Conservation (phyloP, 2,329 filamentous ascomycete genomes). For the Dactylellina sp. region DNA sequence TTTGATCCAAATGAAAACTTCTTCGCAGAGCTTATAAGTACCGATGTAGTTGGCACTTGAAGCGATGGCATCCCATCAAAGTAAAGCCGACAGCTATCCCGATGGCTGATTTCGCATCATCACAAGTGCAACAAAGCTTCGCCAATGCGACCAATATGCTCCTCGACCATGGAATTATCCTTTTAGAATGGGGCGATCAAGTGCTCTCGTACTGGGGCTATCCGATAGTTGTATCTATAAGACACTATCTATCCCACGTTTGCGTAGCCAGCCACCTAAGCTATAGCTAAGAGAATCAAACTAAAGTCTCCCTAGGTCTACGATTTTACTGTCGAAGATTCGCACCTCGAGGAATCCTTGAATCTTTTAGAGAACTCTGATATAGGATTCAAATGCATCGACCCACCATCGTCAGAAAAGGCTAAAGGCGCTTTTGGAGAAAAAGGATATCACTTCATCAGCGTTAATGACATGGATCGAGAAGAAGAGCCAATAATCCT, state of each 20-base stretch:
- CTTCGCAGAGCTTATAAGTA: not conserved
- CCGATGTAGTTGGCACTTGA: not conserved
- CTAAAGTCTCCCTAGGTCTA: slow-evolving; percentile 28
- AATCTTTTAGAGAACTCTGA: slow-evolving; percentile 25
- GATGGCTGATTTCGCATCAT: slow-evolving; percentile 14
- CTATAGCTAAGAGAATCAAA: not conserved
- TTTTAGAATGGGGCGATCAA: slow-evolving; percentile 49
- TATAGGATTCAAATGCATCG: slow-evolving; percentile 22
- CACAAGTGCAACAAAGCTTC: slow-evolving; percentile 21
- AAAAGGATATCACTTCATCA: slow-evolving; percentile 39
- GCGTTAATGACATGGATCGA: not conserved
- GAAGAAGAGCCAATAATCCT: slow-evolving; percentile 11
- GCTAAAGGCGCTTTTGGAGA: slow-evolving; percentile 22
- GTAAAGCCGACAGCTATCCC: not conserved
- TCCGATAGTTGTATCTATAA: slow-evolving; percentile 25
- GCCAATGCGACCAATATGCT: slow-evolving; percentile 40
- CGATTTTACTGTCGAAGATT: slow-evolving; percentile 41
- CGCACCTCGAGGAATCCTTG: slow-evolving; percentile 23
- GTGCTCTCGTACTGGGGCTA: slow-evolving; percentile 45
- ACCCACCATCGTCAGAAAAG: slow-evolving; percentile 30
- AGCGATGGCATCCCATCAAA: not conserved
- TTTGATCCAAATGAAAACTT: not conserved
- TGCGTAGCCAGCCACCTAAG: no score
- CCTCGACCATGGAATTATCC: slow-evolving; percentile 32
- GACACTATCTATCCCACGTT: no score